These are phyloP conservation scores for Fusarium globosum DNA, from an alignment of 2,329 filamentous ascomycete species.

Conservation along the genomic window DNA sequence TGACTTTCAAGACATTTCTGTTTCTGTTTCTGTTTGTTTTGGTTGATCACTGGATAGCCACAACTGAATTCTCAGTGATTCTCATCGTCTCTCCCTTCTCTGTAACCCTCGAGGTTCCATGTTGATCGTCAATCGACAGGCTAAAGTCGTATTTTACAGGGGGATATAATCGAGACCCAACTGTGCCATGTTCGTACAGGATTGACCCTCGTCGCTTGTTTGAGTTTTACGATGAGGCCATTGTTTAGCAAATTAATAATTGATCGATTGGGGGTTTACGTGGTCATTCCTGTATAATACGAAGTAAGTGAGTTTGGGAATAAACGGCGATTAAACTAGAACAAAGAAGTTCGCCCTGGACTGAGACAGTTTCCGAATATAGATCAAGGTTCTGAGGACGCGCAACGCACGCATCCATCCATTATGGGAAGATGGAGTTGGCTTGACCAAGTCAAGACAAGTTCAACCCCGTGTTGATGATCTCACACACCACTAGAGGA, in stretches of 20 bases:
- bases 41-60: slow-evolving; percentile 3
- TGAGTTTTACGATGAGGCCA: slow-evolving; percentile 19
- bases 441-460: not conserved
- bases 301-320: not conserved
- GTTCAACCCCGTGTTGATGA: slow-evolving; percentile 27
- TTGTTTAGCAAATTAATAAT: slow-evolving; percentile 9
- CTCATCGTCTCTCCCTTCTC: not conserved
- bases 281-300: not conserved
- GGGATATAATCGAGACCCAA: slow-evolving; percentile 2
- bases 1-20: slow-evolving; percentile 2
- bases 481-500: slow-evolving; percentile 32
- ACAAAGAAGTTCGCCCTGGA: not conserved
- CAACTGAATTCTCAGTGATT: not conserved
- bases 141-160: slow-evolving; percentile 4
- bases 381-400: slow-evolving; percentile 28
- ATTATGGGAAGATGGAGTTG: slow-evolving; percentile 4
- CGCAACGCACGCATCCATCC: slow-evolving; percentile 32
- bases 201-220: slow-evolving; percentile 8
- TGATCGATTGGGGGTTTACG: not conserved
- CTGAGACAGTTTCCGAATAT: slow-evolving; percentile 29
- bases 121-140: slow-evolving; percentile 35
- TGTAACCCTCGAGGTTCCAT: not conserved
- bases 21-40: not conserved
- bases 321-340: slow-evolving; percentile 3
- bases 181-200: slow-evolving; percentile 24